These are phyloP conservation scores for Sphagnum fallax DNA, from an alignment of 228 moss, liverwort and hornwort genomes.

Conservation along the genomic window DNA sequence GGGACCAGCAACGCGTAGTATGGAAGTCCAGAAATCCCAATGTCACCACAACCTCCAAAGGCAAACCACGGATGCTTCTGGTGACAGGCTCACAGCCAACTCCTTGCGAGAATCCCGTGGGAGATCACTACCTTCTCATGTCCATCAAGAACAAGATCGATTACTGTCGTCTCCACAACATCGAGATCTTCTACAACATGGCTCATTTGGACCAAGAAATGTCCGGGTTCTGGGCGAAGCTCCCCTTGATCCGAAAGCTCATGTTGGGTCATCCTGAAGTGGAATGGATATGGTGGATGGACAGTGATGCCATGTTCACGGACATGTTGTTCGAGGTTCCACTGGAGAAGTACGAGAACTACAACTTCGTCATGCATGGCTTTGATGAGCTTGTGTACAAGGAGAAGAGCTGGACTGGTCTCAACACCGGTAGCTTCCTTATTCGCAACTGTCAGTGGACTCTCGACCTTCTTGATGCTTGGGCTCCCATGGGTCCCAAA, in stretches of 20 bases:
- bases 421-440: constrained; percentile 39
- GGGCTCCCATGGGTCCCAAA: constrained; percentile 44
- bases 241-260: constrained; percentile 31
- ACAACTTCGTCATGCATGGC: constrained; percentile 36
- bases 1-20: constrained; percentile 20
- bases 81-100: constrained; percentile 38
- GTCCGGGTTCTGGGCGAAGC: constrained; percentile 57
- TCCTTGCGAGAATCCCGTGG: constrained; percentile 28
- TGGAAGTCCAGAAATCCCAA: constrained; percentile 31
- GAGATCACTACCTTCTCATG: constrained; percentile 31
- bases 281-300: constrained; percentile 54
- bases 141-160: constrained; percentile 36
- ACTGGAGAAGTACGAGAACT: constrained; percentile 18
- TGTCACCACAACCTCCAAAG: constrained; percentile 8
- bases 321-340: constrained; percentile 40
- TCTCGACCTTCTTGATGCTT: constrained; percentile 29
- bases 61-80: constrained; percentile 22
- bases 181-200: constrained; percentile 41
- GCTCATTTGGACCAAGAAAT: constrained; percentile 45
- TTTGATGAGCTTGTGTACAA: constrained; percentile 21
- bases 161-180: constrained; percentile 23
- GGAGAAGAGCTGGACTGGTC: constrained; percentile 29
- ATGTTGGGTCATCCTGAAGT: constrained; percentile 31
- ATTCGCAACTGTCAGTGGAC: constrained; percentile 42
- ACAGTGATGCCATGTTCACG: constrained; percentile 37